Percentiles rank a stretch among this genome's conserved stretches.
These are phyloP conservation scores for Starmerella sp. DNA, from an alignment of 805 yeast species.

Conservation along the genomic window DNA sequence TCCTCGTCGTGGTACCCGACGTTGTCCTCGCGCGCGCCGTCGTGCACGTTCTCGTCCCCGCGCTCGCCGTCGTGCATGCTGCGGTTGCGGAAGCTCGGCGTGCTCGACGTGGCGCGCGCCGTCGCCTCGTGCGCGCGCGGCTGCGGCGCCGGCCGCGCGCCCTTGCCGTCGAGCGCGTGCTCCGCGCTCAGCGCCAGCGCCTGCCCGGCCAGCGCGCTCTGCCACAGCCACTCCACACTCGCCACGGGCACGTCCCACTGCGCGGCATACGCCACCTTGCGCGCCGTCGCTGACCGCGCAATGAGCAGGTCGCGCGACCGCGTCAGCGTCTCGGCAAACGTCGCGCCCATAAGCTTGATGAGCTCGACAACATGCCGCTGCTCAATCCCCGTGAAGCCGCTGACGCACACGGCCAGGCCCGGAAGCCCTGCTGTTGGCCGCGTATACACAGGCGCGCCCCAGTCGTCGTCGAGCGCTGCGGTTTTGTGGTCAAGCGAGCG, in stretches of 20 bases:
- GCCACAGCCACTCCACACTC: conserved; percentile 31
- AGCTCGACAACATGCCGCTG: conserved; percentile 58
- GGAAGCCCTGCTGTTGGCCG: conserved; percentile 25
- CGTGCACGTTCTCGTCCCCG: conserved; percentile 13
- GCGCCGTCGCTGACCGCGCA: conserved; percentile 21
- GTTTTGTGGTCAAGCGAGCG: conserved; percentile 50
- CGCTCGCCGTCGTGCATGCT: neutral
- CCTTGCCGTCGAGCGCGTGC: conserved; percentile 12
- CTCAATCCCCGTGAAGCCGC: conserved; percentile 74
- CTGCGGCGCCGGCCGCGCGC: conserved; percentile 9
- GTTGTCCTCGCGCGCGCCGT: conserved; percentile 16
- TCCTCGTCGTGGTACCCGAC: conserved; percentile 18
- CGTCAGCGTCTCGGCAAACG: conserved; percentile 39
- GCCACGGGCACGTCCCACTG: conserved; percentile 33
- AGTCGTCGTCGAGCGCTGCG: conserved; percentile 39
- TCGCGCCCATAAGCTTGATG: conserved; percentile 43
- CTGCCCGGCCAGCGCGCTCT: conserved; percentile 26
- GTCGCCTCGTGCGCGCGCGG: neutral
- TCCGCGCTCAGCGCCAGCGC: conserved; percentile 7
- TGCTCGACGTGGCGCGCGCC: neutral
- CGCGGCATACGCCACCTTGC: conserved; percentile 28
- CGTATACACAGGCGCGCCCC: conserved; percentile 40
- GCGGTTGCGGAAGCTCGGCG: neutral
- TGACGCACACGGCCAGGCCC: conserved; percentile 38
- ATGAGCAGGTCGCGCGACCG: conserved; percentile 46